phyloP scores from a whole-genome alignment of 192 early-diverging fungal genomes.

The Podila minutissima region DNA sequence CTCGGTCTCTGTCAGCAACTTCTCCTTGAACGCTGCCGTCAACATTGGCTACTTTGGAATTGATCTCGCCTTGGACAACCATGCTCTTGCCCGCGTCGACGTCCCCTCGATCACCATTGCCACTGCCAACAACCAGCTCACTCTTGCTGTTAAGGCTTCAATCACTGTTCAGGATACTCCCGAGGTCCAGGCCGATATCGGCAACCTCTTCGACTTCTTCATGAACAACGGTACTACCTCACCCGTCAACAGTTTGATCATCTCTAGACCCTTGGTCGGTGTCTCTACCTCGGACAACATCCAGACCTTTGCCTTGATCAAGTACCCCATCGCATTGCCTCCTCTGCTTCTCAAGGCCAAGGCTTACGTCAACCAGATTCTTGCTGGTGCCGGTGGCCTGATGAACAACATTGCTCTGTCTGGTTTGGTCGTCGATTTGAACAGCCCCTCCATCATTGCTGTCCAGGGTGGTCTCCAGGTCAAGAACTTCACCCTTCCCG shows the following conservation, averaged over 20 bases:
- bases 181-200: constrained; percentile 42
- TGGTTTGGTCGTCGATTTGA: constrained; percentile 40
- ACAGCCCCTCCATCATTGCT: constrained; percentile 42
- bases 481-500: constrained; percentile 36
- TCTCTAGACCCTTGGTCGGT: constrained; percentile 38
- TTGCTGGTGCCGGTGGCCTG: constrained; percentile 37
- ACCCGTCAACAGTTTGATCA: constrained; percentile 29
- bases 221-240: constrained; percentile 33
- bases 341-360: constrained; percentile 17
- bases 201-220: constrained; percentile 40
- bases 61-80: constrained; percentile 38
- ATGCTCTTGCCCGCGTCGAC: constrained; percentile 36
- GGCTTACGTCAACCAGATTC: constrained; percentile 17
- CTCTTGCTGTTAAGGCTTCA: constrained; percentile 29
- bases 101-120: constrained; percentile 45
- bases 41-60: constrained; percentile 52
- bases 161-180: constrained; percentile 39
- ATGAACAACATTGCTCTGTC: constrained; percentile 32
- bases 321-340: constrained; percentile 23
- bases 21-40: constrained; percentile 41
- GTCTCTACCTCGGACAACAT: constrained; percentile 38
- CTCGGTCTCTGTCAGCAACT: constrained; percentile 41
- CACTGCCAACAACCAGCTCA: constrained; percentile 43
- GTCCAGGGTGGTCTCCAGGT: constrained; percentile 32
- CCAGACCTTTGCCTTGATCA: constrained; percentile 35